phyloP scores from a whole-genome alignment of 352 stramenopile species.

The Saprolegnia parasitica region DNA sequence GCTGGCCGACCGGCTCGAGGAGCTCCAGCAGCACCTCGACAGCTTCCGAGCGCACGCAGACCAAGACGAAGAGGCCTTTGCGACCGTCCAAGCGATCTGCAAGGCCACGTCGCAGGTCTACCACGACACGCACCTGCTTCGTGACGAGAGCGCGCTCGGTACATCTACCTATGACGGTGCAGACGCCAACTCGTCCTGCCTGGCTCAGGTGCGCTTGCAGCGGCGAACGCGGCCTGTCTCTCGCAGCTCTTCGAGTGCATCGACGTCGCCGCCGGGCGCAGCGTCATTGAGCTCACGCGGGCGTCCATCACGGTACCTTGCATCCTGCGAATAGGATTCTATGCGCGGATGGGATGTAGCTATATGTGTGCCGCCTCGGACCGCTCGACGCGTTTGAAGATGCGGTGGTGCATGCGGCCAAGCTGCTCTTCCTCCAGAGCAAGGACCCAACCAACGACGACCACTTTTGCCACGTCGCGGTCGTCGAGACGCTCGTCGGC shows the following conservation, averaged over 20 bases:
- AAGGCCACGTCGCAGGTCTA: slow-evolving; percentile 14
- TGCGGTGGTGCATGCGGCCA: slow-evolving; percentile 39
- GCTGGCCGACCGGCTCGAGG: not conserved
- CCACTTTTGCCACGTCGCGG: slow-evolving; percentile 56
- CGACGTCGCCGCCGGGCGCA: not conserved
- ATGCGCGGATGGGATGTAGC: not conserved
- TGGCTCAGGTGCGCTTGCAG: not conserved
- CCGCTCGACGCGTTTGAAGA: not conserved
- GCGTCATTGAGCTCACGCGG: slow-evolving; percentile 14
- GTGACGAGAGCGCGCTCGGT: not conserved
- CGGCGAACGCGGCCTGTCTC: slow-evolving; percentile 1
- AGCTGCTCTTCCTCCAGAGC: slow-evolving; percentile 65
- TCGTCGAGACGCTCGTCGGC: slow-evolving; percentile 54
- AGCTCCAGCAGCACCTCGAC: slow-evolving; percentile 13
- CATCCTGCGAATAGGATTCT: not conserved
- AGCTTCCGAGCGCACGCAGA: not conserved
- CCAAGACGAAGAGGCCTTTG: not conserved
- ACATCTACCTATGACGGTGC: not conserved
- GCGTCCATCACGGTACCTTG: slow-evolving; percentile 7
- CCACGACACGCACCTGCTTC: slow-evolving; percentile 22
- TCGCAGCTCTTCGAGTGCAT: not conserved
- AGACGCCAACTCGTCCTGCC: too few species aligned
- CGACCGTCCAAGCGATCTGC: not conserved
- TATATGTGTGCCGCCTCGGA: slow-evolving; percentile 8
- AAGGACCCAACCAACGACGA: slow-evolving; percentile 64